These are phyloP conservation scores for Rutidosis leptorrhynchoides DNA, from an alignment of 129 eudicot genomes.

Conservation along the genomic window DNA sequence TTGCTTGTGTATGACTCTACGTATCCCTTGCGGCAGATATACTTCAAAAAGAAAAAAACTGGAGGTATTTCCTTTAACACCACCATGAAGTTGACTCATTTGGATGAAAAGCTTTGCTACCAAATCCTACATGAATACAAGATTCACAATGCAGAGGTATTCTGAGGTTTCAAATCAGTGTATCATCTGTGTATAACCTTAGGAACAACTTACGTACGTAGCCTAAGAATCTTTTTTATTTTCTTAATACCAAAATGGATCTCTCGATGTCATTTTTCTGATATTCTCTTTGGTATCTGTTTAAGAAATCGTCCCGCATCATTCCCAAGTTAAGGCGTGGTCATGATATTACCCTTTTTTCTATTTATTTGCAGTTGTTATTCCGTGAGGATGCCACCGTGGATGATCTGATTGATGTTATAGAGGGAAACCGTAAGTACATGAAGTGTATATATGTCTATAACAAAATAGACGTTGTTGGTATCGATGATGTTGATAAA, in stretches of 20 bases:
- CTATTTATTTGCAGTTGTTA: conserved; percentile 47
- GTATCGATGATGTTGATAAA: conserved; percentile 98
- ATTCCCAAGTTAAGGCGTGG: background rate
- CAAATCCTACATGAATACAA: conserved; percentile 97
- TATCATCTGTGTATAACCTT: conserved; percentile 1
- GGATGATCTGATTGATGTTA: conserved; percentile 97
- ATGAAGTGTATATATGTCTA: conserved; percentile 95
- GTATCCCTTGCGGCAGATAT: conserved; percentile 53
- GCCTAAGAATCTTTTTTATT: background rate
- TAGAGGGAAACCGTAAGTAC: conserved; percentile 98
- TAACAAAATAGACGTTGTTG: conserved; percentile 98
- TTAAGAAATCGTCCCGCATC: background rate
- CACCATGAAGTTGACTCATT: conserved; percentile 73
- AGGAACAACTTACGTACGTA: conserved; percentile 12
- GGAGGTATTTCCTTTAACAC: conserved; percentile 99
- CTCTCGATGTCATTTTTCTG: conserved; percentile 8
- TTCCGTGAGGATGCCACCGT: conserved; percentile 99
- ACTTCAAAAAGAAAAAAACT: conserved; percentile 94
- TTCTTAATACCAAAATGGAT: background rate
- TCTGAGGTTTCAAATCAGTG: conserved; percentile 15
- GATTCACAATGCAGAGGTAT: conserved; percentile 98
- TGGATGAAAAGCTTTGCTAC: conserved; percentile 97
- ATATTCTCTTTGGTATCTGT: too few species aligned
- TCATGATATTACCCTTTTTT: background rate
- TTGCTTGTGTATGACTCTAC: background rate